Conservation (phyloP, 345 rosid species). For the Ceriops tagal region DNA sequence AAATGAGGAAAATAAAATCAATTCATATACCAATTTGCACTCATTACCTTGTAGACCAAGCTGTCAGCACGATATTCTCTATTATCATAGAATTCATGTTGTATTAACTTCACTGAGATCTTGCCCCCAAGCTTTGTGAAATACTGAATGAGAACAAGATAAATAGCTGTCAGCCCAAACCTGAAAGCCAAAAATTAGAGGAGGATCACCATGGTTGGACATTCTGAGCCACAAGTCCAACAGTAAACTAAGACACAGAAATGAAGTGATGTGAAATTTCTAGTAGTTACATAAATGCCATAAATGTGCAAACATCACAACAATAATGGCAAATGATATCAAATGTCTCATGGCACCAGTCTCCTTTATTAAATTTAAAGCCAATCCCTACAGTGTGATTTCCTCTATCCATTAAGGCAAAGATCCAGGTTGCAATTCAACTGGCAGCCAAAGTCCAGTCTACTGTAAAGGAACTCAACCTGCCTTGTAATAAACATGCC, state of each 20-base stretch:
- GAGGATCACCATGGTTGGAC: constrained; percentile 11
- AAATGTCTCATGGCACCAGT: too few species aligned
- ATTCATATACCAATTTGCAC: constrained; percentile 16
- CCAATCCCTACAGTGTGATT: too few species aligned
- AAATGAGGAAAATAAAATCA: constrained; percentile 6
- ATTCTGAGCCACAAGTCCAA: neutral
- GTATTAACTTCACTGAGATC: constrained; percentile 72
- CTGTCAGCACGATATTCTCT: constrained; percentile 78
- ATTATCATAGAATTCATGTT: constrained; percentile 66
- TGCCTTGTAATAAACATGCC: too few species aligned
- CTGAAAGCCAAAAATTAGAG: constrained; percentile 46
- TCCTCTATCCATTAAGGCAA: too few species aligned
- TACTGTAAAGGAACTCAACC: too few species aligned
- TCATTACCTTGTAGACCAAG: constrained; percentile 76
- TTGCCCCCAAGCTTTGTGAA: constrained; percentile 77
- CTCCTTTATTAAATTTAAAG: too few species aligned
- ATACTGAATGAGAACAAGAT: constrained; percentile 77
- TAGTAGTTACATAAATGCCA: neutral
- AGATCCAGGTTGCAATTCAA: too few species aligned
- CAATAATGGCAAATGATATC: too few species aligned
- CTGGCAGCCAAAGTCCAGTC: too few species aligned
- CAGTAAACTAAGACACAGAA: neutral
- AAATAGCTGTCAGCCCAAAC: constrained; percentile 70
- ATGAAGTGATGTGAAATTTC: neutral
- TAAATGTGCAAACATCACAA: too few species aligned